Percentiles rank a stretch among this genome's conserved stretches.
Conservation (phyloP, 306 rosid genomes). For the Prunus persica region Prunus_persica_NCBIv2 NC_034011.1:3016001-3016500, state of each 20-base stretch:
- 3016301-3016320: neutral
- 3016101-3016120: too few relatives aligned
- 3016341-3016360: too few relatives aligned
- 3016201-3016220: neutral
- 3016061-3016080: neutral
- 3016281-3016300: neutral
- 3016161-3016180: too few relatives aligned
- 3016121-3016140: too few relatives aligned
- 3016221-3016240: constrained; percentile 11
- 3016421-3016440: neutral
- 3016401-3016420: neutral
- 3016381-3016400: neutral
- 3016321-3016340: neutral
- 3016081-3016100: too few relatives aligned
- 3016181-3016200: too few relatives aligned
- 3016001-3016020: too few relatives aligned
- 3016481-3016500: neutral
- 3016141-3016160: too few relatives aligned
- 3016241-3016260: neutral
- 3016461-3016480: neutral
- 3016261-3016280: neutral
- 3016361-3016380: too few relatives aligned
- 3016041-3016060: neutral
- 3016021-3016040: neutral
- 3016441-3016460: neutral